Evolutionary conservation across 371 early-diverging fungal species (phyloP), one percentile per base, ranked within the genome.

Genomic region (Chytridiales sp.): DNA sequence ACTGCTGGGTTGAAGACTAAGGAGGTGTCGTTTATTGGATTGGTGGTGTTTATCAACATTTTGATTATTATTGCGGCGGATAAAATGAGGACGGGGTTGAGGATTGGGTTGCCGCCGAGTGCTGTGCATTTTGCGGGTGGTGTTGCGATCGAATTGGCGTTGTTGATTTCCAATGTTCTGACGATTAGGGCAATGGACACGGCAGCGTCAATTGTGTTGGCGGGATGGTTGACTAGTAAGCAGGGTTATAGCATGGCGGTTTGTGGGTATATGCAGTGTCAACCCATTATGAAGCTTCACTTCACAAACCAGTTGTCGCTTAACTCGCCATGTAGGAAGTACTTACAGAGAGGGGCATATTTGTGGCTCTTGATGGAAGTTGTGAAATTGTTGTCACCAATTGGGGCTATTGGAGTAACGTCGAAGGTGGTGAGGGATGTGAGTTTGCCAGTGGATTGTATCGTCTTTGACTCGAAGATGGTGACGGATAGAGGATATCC

Each of bases 261-360:
- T 3, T 61, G 62, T 31, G 69, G 69, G 29, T 69, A 61, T 36
- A 58, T 65, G 55, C 69, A 69, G 42, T 41, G 56, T 13, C 8
- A 29, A 4, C 61, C 63, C 5, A 42, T 69, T n/a, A 19, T 47
- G 13, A 46, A 61, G 22, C 29, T 60, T 30, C n/a, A 31, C 4
- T 69, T 56, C 38, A 55, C 69, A 0, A 52, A 35, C n/a, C 56
- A 62, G 21, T 51, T 69, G 3, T 69, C 69, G 11, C 59, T 65
- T 13, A 60, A 61, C 38, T 62, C 62, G 3, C 58, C 69, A 4
- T 68, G 69, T 53, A 47, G 64, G 8, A 52, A 50, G 44, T 17
- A 21, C 1, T 30, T 65, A 11, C 40, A 58, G 13, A 59, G 65
- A 11, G 31, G 36, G 15, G 24, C 62, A 4, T 59, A 48, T 32